A percentile compares a stretch with the other conserved stretches of the same genome.
phyloP scores from a whole-genome alignment of 495 filamentous ascomycete genomes.

The Neurospora terricola region DNA sequence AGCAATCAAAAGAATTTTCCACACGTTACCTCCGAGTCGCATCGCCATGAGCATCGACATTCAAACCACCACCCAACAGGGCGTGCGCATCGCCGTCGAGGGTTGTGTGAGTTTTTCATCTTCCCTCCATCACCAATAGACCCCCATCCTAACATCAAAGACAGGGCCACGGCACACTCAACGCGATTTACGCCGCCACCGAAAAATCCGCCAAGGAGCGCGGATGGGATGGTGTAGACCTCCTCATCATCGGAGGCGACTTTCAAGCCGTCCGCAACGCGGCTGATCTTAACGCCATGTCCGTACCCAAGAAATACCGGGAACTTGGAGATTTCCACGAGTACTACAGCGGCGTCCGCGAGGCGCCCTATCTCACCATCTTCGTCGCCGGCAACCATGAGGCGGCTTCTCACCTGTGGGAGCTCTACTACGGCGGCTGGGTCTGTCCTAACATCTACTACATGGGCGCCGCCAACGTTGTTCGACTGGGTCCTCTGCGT shows the following conservation, averaged over 20 bases:
- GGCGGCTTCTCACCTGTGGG: conserved; percentile 73
- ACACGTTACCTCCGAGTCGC: neutral
- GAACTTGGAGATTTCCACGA: conserved; percentile 80
- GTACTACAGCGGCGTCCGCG: conserved; percentile 73
- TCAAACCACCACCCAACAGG: conserved; percentile 18
- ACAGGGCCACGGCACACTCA: conserved; percentile 81
- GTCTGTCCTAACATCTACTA: conserved; percentile 96
- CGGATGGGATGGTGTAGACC: conserved; percentile 66
- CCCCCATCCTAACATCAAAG: conserved; percentile 7
- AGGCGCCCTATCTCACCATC: conserved; percentile 78
- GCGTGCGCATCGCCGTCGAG: conserved; percentile 52
- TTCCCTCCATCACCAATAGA: neutral
- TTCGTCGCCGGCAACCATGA: conserved; percentile 96
- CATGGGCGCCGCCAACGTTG: conserved; percentile 78
- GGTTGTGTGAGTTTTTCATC: conserved; percentile 59
- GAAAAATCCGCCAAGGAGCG: conserved; percentile 49
- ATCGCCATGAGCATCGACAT: conserved; percentile 1
- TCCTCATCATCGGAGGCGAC: conserved; percentile 84
- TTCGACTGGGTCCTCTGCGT: conserved; percentile 71
- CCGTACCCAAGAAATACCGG: conserved; percentile 75
- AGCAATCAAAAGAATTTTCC: neutral
- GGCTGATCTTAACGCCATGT: conserved; percentile 76
- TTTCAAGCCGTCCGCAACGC: conserved; percentile 85
- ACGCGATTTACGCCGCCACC: conserved; percentile 80
- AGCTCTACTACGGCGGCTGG: conserved; percentile 95